Evolutionary conservation across 176 grass and related monocot species (phyloP), one percentile per base, ranked within the genome.

Genomic region (Elymus sibiricus): DNA sequence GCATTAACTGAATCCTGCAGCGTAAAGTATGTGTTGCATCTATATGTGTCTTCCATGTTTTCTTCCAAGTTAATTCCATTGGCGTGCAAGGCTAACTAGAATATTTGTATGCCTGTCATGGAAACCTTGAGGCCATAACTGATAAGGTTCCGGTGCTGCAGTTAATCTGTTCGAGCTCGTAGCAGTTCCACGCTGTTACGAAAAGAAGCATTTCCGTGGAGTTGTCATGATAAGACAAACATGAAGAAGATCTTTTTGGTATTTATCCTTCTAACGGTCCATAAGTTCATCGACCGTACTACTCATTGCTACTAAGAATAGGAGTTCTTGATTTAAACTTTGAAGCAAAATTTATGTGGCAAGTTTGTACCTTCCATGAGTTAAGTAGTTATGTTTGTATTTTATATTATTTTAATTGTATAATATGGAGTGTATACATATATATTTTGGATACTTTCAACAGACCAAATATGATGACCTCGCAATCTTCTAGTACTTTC

Each of bases 1-100:
- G 64, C 81, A 76, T 90, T 94, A 65, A 91, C 90, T 80, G 92
- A 94, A 61, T 92, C 88, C 70, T 97, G 94, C 86, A 94, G 90
- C 88, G 77, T 88, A 31, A 94, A 89, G 84, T 94, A 97, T 88
- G 81, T 62, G 3, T 15, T 66, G 4, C 61, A 25, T 76, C 58
- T 24, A 15, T 73, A 62, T 83, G 49, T 13, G 70, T 56, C 80
- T 39, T 60, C 7, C 74, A 24, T 83, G 17, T 27, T 28, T 64
- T 64, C 61, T 28, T 11, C 44, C 11, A 64, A 62, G 17, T n/a
- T 46, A 60, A 27, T 38, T 9, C 25, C 25, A 15, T 60, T 42
- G 19, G 27, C 47, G 0, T 46, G 44, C 44, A 46, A 14, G 42
- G 42, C 11, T 13, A 44, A 13, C 11, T 44, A 44, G 42, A 44